These are phyloP conservation scores for Trypanosoma avium DNA, from an alignment of 208 protist genomes.

Conservation along the genomic window DNA sequence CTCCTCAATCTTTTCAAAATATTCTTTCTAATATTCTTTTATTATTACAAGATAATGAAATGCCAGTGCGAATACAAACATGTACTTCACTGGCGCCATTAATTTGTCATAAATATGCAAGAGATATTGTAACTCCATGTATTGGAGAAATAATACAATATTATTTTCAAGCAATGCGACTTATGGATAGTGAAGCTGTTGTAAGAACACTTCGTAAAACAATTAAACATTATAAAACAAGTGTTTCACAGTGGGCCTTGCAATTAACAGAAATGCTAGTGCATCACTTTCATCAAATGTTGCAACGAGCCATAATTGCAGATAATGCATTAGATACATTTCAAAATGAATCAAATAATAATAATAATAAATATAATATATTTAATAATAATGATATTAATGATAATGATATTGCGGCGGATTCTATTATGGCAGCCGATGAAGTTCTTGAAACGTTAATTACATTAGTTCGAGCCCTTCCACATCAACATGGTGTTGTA, in stretches of 20 bases:
- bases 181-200: conserved; percentile 91
- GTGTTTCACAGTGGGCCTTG: conserved; percentile 87
- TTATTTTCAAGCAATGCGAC: conserved; percentile 88
- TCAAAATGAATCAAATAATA: neutral
- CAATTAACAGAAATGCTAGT: conserved; percentile 82
- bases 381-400: no score
- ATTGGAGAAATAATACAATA: conserved; percentile 88
- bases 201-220: conserved; percentile 88
- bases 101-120: conserved; percentile 65
- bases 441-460: conserved; percentile 83
- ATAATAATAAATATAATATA: conserved; percentile 4
- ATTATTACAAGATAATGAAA: conserved; percentile 81
- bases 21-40: conserved; percentile 63
- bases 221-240: conserved; percentile 78
- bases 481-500: conserved; percentile 31
- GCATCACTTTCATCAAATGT: conserved; percentile 67
- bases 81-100: conserved; percentile 81
- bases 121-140: conserved; percentile 77
- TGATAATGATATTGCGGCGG: conserved; percentile 53
- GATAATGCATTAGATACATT: conserved; percentile 6
- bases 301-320: conserved; percentile 36
- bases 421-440: conserved; percentile 76
- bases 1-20: conserved; percentile 47
- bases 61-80: conserved; percentile 88
- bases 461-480: conserved; percentile 71